These are phyloP conservation scores for Vanderwaltozyma verrucispora DNA, from an alignment of 805 yeast genomes.

Conservation along the genomic window DNA sequence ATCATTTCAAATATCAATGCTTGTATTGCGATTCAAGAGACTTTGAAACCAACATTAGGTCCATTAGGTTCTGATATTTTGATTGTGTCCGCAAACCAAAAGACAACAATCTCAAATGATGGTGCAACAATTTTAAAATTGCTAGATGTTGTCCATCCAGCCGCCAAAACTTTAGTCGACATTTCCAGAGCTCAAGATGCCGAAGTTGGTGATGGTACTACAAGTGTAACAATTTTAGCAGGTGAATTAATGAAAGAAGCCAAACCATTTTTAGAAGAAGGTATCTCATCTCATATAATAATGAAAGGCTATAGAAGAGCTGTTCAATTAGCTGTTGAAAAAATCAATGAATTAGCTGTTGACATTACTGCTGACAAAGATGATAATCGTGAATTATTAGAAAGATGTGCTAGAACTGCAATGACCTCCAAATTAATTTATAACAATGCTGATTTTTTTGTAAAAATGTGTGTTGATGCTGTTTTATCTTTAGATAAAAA, in stretches of 20 bases:
- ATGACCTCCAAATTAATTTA: conserved; percentile 93
- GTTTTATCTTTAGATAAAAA: conserved; percentile 77
- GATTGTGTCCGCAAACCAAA: conserved; percentile 72
- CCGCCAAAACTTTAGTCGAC: conserved; percentile 92
- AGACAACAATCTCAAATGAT: conserved; percentile 92
- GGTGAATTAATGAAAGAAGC: conserved; percentile 92
- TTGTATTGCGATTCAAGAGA: conserved; percentile 93
- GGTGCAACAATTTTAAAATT: conserved; percentile 94
- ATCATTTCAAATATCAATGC: conserved; percentile 93
- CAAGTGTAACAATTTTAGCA: conserved; percentile 88
- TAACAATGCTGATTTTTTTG: conserved; percentile 79
- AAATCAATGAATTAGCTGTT: conserved; percentile 65
- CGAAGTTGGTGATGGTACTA: conserved; percentile 98
- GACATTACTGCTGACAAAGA: conserved; percentile 41
- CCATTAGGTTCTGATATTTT: conserved; percentile 95
- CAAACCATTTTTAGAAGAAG: conserved; percentile 87
- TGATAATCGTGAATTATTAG: conserved; percentile 65
- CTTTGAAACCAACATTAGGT: conserved; percentile 88
- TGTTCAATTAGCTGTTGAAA: conserved; percentile 60
- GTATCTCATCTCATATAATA: conserved; percentile 83
- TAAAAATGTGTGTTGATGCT: conserved; percentile 95
- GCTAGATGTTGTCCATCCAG: conserved; percentile 95
- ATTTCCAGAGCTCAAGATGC: conserved; percentile 95
- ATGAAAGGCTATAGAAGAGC: conserved; percentile 84
- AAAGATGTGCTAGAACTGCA: conserved; percentile 92